A percentile compares a stretch with the other conserved stretches of the same genome.
Conservation (phyloP, 805 yeast genomes). For the Candida palmyrensis region DNA sequence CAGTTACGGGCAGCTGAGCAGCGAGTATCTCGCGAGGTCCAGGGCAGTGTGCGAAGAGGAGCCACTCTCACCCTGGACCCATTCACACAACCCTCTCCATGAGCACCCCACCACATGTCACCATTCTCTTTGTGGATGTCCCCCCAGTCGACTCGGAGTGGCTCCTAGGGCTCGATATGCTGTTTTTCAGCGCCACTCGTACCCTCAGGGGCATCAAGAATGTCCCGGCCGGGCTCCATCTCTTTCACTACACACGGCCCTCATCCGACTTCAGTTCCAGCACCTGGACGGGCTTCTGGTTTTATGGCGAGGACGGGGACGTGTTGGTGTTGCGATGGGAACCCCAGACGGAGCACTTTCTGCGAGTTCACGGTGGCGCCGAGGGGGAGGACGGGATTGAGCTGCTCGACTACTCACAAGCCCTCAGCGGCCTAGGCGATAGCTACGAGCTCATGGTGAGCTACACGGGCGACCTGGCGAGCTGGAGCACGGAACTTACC, state of each 20-base stretch:
- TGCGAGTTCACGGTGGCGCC: constrained; percentile 9
- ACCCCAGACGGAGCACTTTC: constrained; percentile 10
- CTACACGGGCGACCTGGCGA: constrained; percentile 24
- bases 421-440: constrained; percentile 19
- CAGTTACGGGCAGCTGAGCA: too few species aligned
- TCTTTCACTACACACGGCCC: constrained; percentile 45
- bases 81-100: too few species aligned
- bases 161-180: constrained; percentile 43
- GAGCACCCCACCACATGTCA: too few species aligned
- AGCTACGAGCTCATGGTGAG: constrained; percentile 30
- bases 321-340: constrained; percentile 36
- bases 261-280: constrained; percentile 3
- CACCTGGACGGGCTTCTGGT: constrained; percentile 38
- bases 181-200: constrained; percentile 39
- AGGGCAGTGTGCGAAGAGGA: too few species aligned
- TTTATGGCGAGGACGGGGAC: constrained; percentile 27
- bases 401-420: constrained; percentile 22
- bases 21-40: too few species aligned
- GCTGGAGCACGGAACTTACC: constrained; percentile 12
- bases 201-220: constrained; percentile 46
- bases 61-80: too few species aligned
- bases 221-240: constrained; percentile 48
- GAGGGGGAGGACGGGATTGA: constrained; percentile 17
- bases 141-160: too few species aligned
- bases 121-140: too few species aligned